Evolutionary conservation across 1,139 yeast genomes (phyloP), one percentile per base, ranked within the genome.

Genomic region (Magnusiomyces fungicola): DNA sequence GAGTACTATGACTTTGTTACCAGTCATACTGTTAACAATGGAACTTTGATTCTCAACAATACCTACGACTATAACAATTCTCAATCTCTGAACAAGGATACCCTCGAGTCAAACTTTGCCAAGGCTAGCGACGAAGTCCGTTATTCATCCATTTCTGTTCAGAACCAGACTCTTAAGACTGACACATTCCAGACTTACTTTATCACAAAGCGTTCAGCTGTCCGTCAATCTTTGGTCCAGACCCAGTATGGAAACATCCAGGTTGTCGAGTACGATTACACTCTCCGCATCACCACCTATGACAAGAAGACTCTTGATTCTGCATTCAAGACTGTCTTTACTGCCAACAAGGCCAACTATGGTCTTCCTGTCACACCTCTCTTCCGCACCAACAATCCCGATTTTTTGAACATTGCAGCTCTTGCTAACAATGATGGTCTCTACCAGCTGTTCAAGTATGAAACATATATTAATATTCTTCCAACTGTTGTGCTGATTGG

Each of bases 331-430:
- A 49, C 45, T 4, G 10, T 22, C 3, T 45, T 40, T 40, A 50
- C 47, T n/a, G 38, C 45, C 34, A 33, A 43, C n/a, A 33, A 19
- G 6, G 24, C 24, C 34, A 40, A 34, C 21, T 16, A 43, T 19
- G 45, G 39, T 32, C 41, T 50, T 7, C 53, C 53, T 3, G 18
- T 47, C 21, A 50, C 53, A 1, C 53, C 53, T 16, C 30, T 47
- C 24, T 50, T 50, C 19, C 18, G 41, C 14, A 47, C 53, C 22
- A 9, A 29, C 25, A 41, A 45, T 10, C 12, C n/a, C 5, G 50
- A 45, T 12, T 50, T 23, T 30, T 18, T 50, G 36, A 45, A 45
- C 44, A 27, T 50, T 47, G 50, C 53, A 24, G 37, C 50, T 14
- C 49, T 50, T 5, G 39, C 36, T 14, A 22, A 30, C 12, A 40